A percentile compares a stretch with the other conserved stretches of the same genome.
Conservation (phyloP, 257 asterid species). For the Oldenlandia corymbosa region DNA sequence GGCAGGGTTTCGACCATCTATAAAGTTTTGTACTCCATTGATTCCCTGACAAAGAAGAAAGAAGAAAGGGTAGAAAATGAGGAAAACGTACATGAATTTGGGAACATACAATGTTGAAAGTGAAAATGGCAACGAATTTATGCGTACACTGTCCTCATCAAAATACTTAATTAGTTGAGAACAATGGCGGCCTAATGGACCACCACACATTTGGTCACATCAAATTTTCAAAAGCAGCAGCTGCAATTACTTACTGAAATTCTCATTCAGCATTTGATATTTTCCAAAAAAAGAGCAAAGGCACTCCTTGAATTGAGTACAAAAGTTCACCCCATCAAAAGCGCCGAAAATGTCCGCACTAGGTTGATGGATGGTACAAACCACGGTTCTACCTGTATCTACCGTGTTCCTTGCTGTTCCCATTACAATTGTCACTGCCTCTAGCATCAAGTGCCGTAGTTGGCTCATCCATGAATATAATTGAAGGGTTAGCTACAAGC, state of each 20-base stretch:
- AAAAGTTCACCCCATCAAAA: slow-evolving; percentile 70
- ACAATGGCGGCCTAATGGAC: slow-evolving; percentile 69
- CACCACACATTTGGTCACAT: slow-evolving; percentile 70
- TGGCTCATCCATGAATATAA: slow-evolving; percentile 92
- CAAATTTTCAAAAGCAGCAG: slow-evolving; percentile 66
- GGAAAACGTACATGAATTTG: no score
- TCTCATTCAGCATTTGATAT: neutral
- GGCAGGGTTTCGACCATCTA: slow-evolving; percentile 74
- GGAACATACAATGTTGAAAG: no score
- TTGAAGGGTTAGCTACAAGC: slow-evolving; percentile 85
- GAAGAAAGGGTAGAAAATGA: no score
- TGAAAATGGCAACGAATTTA: neutral
- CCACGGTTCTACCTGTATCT: slow-evolving; percentile 82
- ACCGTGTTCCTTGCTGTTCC: slow-evolving; percentile 90
- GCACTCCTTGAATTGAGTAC: neutral
- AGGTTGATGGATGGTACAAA: slow-evolving; percentile 91
- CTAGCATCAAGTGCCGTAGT: slow-evolving; percentile 92
- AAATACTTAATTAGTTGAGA: slow-evolving; percentile 58
- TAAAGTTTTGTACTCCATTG: slow-evolving; percentile 54
- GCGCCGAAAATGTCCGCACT: slow-evolving; percentile 87
- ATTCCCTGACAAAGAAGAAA: slow-evolving; percentile 35
- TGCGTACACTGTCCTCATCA: slow-evolving; percentile 24
- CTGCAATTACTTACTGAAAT: slow-evolving; percentile 29
- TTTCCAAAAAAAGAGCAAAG: neutral
- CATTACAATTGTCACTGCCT: slow-evolving; percentile 91